These are phyloP conservation scores for Gloeopeniophorella convolvens DNA, from an alignment of 768 basidiomycete genomes.

Conservation along the genomic window DNA sequence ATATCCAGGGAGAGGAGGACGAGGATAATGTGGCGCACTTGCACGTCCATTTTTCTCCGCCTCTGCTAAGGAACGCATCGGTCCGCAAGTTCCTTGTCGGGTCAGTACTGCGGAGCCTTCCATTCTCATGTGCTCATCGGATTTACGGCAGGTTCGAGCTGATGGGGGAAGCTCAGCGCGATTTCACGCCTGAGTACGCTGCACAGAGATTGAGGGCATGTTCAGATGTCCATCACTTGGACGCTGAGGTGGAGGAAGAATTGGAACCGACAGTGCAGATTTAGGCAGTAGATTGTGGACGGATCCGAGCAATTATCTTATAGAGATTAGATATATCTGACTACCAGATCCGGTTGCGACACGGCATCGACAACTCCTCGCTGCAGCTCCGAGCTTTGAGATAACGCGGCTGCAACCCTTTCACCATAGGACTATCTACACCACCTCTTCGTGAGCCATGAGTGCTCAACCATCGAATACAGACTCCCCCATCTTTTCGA, in stretches of 20 bases:
- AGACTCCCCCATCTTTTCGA: not conserved
- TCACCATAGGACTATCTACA: no score
- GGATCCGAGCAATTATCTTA: no score
- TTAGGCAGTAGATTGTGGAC: no score
- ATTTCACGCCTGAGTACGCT: slow-evolving; percentile 85
- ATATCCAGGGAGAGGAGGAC: slow-evolving; percentile 33
- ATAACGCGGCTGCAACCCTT: no score
- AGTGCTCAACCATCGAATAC: not conserved
- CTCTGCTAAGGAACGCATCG: slow-evolving; percentile 72
- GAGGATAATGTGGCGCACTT: slow-evolving; percentile 61
- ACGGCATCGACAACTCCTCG: no score
- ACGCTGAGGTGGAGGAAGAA: slow-evolving; percentile 5
- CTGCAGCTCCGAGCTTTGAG: no score
- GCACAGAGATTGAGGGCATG: slow-evolving; percentile 54
- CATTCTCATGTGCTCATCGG: not conserved
- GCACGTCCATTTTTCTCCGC: slow-evolving; percentile 84
- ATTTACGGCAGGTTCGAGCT: slow-evolving; percentile 62
- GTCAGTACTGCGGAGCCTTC: slow-evolving; percentile 33
- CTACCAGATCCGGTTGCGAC: no score
- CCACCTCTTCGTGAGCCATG: slow-evolving; percentile 5
- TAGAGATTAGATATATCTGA: no score
- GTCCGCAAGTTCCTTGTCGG: slow-evolving; percentile 89
- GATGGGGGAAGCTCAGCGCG: slow-evolving; percentile 86
- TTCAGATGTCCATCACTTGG: slow-evolving; percentile 56
- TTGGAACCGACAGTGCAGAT: not conserved